These are phyloP conservation scores for Cercophora samala DNA, from an alignment of 495 filamentous ascomycete genomes.

Conservation along the genomic window DNA sequence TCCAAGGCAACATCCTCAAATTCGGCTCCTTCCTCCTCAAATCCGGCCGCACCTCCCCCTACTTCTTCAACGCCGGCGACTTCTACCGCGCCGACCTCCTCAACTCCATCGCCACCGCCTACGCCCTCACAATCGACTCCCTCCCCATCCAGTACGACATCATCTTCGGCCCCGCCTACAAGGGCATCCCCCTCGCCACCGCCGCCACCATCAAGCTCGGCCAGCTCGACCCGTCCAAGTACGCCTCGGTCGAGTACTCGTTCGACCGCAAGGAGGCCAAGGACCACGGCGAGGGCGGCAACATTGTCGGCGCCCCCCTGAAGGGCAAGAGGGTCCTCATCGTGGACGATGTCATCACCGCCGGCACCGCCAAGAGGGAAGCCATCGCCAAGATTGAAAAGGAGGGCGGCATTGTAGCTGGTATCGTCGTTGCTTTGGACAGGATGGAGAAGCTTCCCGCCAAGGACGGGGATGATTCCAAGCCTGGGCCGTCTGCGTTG, in stretches of 20 bases:
- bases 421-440: conserved; percentile 84
- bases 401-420: conserved; percentile 77
- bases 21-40: conserved; percentile 91
- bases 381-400: conserved; percentile 76
- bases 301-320: conserved; percentile 80
- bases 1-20: conserved; percentile 70
- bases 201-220: conserved; percentile 67
- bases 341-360: conserved; percentile 94
- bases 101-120: conserved; percentile 69
- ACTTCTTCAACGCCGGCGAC: conserved; percentile 94
- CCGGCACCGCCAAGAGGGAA: conserved; percentile 88
- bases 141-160: conserved; percentile 59
- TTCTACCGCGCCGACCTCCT: conserved; percentile 76
- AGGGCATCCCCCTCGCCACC: conserved; percentile 85
- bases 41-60: conserved; percentile 88
- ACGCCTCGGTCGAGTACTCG: conserved; percentile 64
- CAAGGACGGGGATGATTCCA: conserved; percentile 51
- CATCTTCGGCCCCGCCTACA: conserved; percentile 87
- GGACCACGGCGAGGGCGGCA: conserved; percentile 88
- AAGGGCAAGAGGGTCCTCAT: conserved; percentile 82
- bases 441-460: conserved; percentile 74
- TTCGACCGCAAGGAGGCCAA: conserved; percentile 97
- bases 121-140: conserved; percentile 65
- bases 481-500: conserved; percentile 63
- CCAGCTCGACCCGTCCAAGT: conserved; percentile 55